A percentile compares a stretch with the other conserved stretches of the same genome.
These are phyloP conservation scores for Ulmus americana DNA, from an alignment of 331 rosid genomes.

Conservation along the genomic window DNA sequence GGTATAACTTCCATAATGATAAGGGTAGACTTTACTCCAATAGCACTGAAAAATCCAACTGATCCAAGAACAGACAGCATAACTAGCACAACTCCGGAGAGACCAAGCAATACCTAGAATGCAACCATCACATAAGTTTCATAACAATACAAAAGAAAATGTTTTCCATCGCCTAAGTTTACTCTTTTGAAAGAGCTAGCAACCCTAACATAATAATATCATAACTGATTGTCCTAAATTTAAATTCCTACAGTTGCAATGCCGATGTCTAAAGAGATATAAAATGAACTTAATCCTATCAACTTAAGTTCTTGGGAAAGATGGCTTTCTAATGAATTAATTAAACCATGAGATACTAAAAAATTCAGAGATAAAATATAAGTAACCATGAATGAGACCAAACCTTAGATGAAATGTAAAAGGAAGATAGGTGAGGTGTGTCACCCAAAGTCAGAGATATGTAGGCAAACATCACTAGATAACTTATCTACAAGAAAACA, in stretches of 20 bases:
- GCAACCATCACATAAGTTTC: slow-evolving; percentile 18
- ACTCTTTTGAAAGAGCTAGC: too few relatives aligned
- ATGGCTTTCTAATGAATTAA: too few relatives aligned
- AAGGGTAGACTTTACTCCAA: slow-evolving; percentile 88
- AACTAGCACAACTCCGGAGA: slow-evolving; percentile 84
- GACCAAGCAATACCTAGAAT: slow-evolving; percentile 88
- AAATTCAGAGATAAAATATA: not conserved
- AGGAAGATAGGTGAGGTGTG: slow-evolving; percentile 54
- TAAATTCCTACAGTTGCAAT: too few relatives aligned
- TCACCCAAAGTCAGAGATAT: slow-evolving; percentile 96
- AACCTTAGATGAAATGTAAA: slow-evolving; percentile 93
- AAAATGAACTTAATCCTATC: too few relatives aligned
- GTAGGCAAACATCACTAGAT: slow-evolving; percentile 94
- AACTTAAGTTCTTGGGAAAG: too few relatives aligned
- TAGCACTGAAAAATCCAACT: slow-evolving; percentile 82
- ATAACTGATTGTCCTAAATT: too few relatives aligned
- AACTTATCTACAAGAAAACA: slow-evolving; percentile 70
- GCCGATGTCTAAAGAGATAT: too few relatives aligned
- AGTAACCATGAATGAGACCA: slow-evolving; percentile 13
- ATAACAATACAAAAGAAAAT: not conserved
- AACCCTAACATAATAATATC: too few relatives aligned
- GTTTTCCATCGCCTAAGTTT: too few relatives aligned
- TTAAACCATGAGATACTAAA: not conserved
- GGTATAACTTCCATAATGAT: slow-evolving; percentile 99
- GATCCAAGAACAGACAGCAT: slow-evolving; percentile 95